A percentile compares a stretch with the other conserved stretches of the same genome.
phyloP scores from a whole-genome alignment of 352 stramenopile species.

The Phytopythium mirpurense region DNA sequence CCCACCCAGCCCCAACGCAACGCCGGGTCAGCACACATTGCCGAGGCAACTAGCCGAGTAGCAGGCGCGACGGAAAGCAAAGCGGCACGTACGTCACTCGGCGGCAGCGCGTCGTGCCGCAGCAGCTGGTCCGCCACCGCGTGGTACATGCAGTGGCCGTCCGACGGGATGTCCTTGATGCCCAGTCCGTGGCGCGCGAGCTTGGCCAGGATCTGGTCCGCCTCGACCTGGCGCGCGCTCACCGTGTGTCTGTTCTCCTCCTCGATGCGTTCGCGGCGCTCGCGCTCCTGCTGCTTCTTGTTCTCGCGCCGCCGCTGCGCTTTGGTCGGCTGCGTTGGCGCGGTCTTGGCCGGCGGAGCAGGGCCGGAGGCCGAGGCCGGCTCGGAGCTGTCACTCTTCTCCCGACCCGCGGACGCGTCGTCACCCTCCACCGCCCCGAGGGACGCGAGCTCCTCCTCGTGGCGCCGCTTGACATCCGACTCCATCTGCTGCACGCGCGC shows the following conservation, averaged over 20 bases:
- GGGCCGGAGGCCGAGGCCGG: no score
- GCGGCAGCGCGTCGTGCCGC: conserved; percentile 28
- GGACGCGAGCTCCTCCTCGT: conserved; percentile 41
- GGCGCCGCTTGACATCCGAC: conserved; percentile 40
- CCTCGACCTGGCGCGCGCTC: conserved; percentile 77
- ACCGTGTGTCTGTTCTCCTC: conserved; percentile 77
- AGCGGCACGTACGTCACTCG: neutral
- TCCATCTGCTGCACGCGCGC: conserved; percentile 53
- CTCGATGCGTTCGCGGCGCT: conserved; percentile 68
- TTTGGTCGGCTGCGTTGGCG: conserved; percentile 45
- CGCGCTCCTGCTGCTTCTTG: conserved; percentile 69
- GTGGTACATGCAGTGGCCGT: conserved; percentile 98
- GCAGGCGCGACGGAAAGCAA: no score
- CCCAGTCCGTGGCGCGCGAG: conserved; percentile 41
- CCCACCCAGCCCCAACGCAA: neutral
- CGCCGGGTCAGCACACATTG: neutral
- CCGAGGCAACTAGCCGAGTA: no score
- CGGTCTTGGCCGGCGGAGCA: conserved; percentile 7
- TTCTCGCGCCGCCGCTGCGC: conserved; percentile 70
- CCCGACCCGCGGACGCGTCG: no score
- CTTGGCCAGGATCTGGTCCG: conserved; percentile 63
- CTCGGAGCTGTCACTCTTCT: no score
- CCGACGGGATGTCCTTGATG: conserved; percentile 93
- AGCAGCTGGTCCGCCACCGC: conserved; percentile 91
- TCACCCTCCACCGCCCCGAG: no score